A percentile compares a stretch with the other conserved stretches of the same genome.
Evolutionary conservation across 441 rosid genomes (phyloP).

Genomic region (Bocquillonia castaneifolia): DNA sequence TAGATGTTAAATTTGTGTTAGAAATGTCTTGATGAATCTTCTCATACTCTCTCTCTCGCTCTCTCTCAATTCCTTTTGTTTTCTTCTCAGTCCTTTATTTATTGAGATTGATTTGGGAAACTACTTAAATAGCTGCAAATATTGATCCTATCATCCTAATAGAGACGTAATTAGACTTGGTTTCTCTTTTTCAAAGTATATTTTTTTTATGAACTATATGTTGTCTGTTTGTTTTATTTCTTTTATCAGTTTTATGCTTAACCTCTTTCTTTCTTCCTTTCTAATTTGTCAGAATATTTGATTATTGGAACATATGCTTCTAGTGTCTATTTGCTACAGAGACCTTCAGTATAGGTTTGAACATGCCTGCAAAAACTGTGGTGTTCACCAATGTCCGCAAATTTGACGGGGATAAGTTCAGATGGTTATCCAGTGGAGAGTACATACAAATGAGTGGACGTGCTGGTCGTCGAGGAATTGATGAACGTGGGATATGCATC

Average conservation of each 20-base stretch:
- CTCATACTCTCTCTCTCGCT: not conserved
- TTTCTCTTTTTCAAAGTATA: not conserved
- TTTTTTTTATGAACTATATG: not conserved
- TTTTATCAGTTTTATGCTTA: not conserved
- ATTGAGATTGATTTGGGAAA: not conserved
- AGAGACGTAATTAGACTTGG: not conserved
- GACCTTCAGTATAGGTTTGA: conserved; percentile 96
- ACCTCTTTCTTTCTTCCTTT: not conserved
- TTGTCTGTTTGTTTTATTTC: not conserved
- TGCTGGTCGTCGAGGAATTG: conserved; percentile 99
- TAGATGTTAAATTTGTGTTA: not conserved
- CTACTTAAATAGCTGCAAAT: not conserved
- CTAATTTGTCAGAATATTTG: conserved; percentile 12
- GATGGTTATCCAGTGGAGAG: conserved; percentile 98
- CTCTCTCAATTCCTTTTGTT: not conserved
- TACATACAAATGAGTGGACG: conserved; percentile 99
- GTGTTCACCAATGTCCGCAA: conserved; percentile 97
- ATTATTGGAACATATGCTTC: conserved; percentile 29
- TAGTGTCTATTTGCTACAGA: conserved; percentile 99
- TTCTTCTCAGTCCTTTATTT: not conserved
- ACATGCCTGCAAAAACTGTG: conserved; percentile 99
- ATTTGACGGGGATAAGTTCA: conserved; percentile 96
- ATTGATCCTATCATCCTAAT: not conserved
- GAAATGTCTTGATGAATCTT: not conserved
- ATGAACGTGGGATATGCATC: conserved; percentile 88